Percentiles rank a stretch among this genome's conserved stretches.
Conservation (phyloP, 2,329 filamentous ascomycete genomes). For the Aspergillus sp. region DNA sequence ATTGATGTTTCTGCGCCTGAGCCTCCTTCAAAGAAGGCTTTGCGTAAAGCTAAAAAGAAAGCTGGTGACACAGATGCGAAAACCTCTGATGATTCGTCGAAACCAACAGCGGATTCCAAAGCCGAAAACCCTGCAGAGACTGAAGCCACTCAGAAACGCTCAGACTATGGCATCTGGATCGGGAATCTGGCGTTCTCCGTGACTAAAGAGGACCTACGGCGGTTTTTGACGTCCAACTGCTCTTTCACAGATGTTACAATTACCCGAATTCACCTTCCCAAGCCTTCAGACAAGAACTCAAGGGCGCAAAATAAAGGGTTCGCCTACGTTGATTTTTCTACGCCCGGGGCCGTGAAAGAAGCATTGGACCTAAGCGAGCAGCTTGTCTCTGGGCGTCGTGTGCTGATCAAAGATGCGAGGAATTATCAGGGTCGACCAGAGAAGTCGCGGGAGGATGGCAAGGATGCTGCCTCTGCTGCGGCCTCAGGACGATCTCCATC, state of each 20-base stretch:
- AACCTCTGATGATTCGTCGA: slow-evolving; percentile 2
- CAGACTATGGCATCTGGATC: slow-evolving; percentile 88
- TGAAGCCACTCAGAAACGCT: slow-evolving; percentile 52
- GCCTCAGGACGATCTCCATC: slow-evolving; percentile 63
- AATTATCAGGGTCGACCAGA: slow-evolving; percentile 87
- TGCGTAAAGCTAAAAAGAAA: slow-evolving; percentile 81
- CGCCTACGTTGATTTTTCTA: slow-evolving; percentile 90
- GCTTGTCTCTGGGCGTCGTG: slow-evolving; percentile 69
- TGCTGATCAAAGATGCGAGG: slow-evolving; percentile 91
- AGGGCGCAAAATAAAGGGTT: slow-evolving; percentile 82
- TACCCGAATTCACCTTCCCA: slow-evolving; percentile 80
- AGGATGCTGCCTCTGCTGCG: slow-evolving; percentile 27
- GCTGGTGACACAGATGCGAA: slow-evolving; percentile 14
- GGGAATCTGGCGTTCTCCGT: slow-evolving; percentile 88
- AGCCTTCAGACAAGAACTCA: slow-evolving; percentile 50
- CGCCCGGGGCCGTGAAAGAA: slow-evolving; percentile 65
- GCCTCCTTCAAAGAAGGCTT: slow-evolving; percentile 90
- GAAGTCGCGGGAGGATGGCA: slow-evolving; percentile 52
- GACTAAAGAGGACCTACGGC: slow-evolving; percentile 71
- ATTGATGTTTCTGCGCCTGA: slow-evolving; percentile 89
- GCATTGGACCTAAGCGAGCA: slow-evolving; percentile 86
- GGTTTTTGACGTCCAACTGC: slow-evolving; percentile 74
- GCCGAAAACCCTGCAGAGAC: slow-evolving; percentile 33
- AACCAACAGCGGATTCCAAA: slow-evolving; percentile 36
- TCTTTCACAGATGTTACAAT: slow-evolving; percentile 68